A percentile compares a stretch with the other conserved stretches of the same genome.
Evolutionary conservation across 2,329 filamentous ascomycete genomes (phyloP).

Genomic region (Nothophaeocryptopus gaeumannii): DNA sequence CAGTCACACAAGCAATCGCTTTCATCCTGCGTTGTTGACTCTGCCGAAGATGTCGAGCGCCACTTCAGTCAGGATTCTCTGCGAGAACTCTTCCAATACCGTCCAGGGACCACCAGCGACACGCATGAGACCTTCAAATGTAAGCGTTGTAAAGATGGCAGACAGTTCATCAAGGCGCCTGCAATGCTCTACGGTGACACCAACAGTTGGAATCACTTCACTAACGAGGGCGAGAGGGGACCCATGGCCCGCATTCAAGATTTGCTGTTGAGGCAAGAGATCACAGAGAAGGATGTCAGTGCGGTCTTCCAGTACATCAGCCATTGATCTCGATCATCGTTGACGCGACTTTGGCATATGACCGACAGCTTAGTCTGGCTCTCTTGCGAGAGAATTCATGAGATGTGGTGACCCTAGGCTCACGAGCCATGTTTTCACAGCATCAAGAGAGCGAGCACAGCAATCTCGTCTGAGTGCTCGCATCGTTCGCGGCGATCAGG

Average conservation of each 20-base stretch:
- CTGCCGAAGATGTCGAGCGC: constrained; percentile 91
- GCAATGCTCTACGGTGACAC: constrained; percentile 98
- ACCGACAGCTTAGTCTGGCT: no score
- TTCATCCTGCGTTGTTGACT: constrained; percentile 94
- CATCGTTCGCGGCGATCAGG: no score
- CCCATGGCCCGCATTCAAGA: constrained; percentile 79
- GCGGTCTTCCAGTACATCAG: constrained; percentile 99
- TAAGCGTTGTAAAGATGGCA: constrained; percentile 80
- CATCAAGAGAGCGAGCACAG: no score
- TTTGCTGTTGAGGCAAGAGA: constrained; percentile 82
- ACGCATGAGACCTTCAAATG: constrained; percentile 99
- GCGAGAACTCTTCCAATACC: constrained; percentile 91
- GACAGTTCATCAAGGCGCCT: constrained; percentile 82
- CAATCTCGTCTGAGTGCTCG: no score
- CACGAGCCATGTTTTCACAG: no score
- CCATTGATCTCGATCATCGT: constrained; percentile 52
- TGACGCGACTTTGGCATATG: not conserved
- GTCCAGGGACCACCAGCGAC: constrained; percentile 78
- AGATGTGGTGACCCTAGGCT: no score
- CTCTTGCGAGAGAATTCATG: no score
- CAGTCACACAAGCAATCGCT: constrained; percentile 97
- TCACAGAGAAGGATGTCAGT: constrained; percentile 73
- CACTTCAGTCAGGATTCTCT: constrained; percentile 92
- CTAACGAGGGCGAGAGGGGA: constrained; percentile 66
- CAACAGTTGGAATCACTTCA: constrained; percentile 98